Evolutionary conservation across 2,329 filamentous ascomycete species (phyloP), one percentile per base, ranked within the genome.

Genomic region (Fusarium hainanense): DNA sequence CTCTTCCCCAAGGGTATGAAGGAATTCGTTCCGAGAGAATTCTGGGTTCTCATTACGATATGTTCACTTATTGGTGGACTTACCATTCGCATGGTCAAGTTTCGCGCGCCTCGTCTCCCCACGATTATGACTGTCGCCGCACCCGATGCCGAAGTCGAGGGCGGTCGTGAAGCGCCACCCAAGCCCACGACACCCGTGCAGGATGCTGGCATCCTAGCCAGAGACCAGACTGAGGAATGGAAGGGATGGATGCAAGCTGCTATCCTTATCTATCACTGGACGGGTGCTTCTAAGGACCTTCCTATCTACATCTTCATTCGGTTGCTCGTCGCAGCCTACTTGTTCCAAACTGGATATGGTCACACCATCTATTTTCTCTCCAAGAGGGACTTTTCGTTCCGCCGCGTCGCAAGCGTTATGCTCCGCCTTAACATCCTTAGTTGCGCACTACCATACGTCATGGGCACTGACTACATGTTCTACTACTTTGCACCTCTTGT

Each of bases 181-280:
- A n/a, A 25, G 4, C 32, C 49, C 23, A 23, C 63, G 5, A 32
- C 46, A 4, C 34, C 56, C 5, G 23, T 44, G 13, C 63, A 75
- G 14, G 76, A 72, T 43, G 63, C 58, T 7, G 71, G 72, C 23
- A 68, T 72, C 7, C 67, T 75, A 11, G 76, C 85, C 1, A 82
- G 88, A 52, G 81, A 85, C 47, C 87, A 90, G 69, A 87, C 86
- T 0, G 84, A 90, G 65, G 89, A 91, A 74, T 89, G 88, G 84
- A 91, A 90, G 78, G 89, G 89, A 4, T 86, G 87, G 82, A 88
- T 91, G 86, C 88, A 90, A 68, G 81, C 82, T 16, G 77, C 84
- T 20, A 79, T 84, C 48, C 71, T 84, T 6, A 78, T 88, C 14
- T 90, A 89, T 71, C 85, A 89, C 64, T 90, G 88, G 75, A 86